Conservation (phyloP, 2,329 filamentous ascomycete genomes). For the Aspergillus pseudonomiae region DNA sequence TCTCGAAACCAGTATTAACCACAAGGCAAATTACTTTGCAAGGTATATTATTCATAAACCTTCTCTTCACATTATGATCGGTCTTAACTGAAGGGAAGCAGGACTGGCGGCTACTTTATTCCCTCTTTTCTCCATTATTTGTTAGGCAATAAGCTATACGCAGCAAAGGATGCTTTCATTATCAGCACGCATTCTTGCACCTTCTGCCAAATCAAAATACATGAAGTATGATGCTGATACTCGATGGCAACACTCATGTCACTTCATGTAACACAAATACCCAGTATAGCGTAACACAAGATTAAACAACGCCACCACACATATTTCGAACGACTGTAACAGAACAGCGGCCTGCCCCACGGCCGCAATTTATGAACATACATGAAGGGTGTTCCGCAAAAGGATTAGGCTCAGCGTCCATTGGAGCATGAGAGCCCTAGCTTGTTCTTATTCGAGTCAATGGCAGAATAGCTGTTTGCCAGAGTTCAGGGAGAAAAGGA, state of each 20-base stretch:
- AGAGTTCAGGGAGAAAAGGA: not conserved
- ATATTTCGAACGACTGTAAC: conserved; percentile 12
- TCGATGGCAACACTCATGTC: not conserved
- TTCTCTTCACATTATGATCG: not conserved
- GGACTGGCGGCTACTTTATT: not conserved
- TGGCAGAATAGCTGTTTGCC: not conserved
- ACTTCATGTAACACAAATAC: conserved; percentile 7
- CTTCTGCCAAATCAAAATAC: not conserved
- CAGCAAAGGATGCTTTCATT: not conserved
- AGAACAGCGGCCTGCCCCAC: conserved; percentile 15
- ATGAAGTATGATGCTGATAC: conserved; percentile 4
- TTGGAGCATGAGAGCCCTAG: not conserved
- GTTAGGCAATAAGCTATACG: not conserved
- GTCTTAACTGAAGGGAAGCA: not conserved
- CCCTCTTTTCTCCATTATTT: not conserved
- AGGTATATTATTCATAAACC: not conserved
- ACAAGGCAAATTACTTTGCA: not conserved
- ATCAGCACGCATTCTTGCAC: not conserved
- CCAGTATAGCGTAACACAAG: conserved; percentile 12
- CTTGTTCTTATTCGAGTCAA: not conserved
- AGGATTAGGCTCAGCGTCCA: not conserved
- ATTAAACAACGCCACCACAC: conserved; percentile 23
- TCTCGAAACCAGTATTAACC: too few relatives aligned
- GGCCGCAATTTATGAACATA: conserved; percentile 13
- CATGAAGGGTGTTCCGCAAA: conserved; percentile 6